phyloP scores from a whole-genome alignment of 257 asterid species.

The Linaria vulgaris region DNA sequence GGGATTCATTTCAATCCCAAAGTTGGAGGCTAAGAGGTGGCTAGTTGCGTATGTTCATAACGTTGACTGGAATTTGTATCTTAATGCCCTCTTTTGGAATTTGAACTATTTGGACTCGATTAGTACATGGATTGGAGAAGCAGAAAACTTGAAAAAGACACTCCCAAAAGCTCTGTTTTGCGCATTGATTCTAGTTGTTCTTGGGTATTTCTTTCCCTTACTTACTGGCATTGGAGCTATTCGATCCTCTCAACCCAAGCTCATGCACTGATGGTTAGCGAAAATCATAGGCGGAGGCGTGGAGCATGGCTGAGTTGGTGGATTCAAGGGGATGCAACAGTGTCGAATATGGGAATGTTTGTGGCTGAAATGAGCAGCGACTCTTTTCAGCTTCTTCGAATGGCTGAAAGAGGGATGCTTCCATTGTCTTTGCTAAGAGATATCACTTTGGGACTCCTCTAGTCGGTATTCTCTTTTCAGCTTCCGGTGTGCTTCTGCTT shows the following conservation, averaged over 20 bases:
- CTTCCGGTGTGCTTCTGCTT: constrained; percentile 59
- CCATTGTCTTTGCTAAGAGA: constrained; percentile 56
- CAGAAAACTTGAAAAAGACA: constrained; percentile 50
- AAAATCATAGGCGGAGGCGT: constrained; percentile 47
- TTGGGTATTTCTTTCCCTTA: constrained; percentile 59
- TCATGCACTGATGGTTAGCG: constrained; percentile 62
- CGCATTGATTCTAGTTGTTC: constrained; percentile 54
- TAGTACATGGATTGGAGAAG: constrained; percentile 67
- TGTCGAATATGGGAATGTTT: constrained; percentile 74
- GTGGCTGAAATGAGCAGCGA: constrained; percentile 76
- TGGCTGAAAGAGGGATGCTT: constrained; percentile 80
- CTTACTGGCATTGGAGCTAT: constrained; percentile 58
- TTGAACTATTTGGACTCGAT: constrained; percentile 74
- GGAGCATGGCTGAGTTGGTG: constrained; percentile 74
- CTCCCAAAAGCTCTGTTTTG: constrained; percentile 61
- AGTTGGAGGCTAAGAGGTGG: constrained; percentile 57
- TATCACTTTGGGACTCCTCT: constrained; percentile 66
- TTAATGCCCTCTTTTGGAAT: constrained; percentile 68
- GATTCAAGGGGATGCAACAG: constrained; percentile 69
- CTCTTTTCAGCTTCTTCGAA: constrained; percentile 75
- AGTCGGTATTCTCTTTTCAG: constrained; percentile 61
- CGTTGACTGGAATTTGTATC: constrained; percentile 64
- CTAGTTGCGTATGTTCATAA: constrained; percentile 44
- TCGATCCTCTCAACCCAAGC: constrained; percentile 43
- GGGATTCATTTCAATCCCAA: constrained; percentile 63